phyloP scores from a whole-genome alignment of 2,329 filamentous ascomycete genomes.

The Penicillium freii region DNA sequence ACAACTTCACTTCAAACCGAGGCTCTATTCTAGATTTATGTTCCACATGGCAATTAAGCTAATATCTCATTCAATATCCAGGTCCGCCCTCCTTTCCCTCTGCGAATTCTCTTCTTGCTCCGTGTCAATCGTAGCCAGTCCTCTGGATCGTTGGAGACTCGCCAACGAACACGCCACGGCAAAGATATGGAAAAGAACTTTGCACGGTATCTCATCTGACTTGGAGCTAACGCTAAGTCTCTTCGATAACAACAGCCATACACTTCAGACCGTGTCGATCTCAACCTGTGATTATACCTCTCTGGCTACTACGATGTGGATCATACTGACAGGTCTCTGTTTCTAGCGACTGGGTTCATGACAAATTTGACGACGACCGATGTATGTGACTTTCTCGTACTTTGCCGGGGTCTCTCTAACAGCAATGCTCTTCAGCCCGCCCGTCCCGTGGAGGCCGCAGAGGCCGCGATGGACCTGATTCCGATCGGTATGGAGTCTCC shows the following conservation, averaged over 20 bases:
- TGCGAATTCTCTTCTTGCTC: slow-evolving; percentile 39
- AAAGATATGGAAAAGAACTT: slow-evolving; percentile 34
- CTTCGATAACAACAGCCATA: slow-evolving; percentile 44
- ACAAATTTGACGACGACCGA: slow-evolving; percentile 77
- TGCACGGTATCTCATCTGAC: slow-evolving; percentile 38
- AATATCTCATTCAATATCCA: slow-evolving; percentile 20
- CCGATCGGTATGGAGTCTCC: slow-evolving; percentile 33
- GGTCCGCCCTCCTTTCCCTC: slow-evolving; percentile 47
- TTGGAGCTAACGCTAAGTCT: slow-evolving; percentile 46
- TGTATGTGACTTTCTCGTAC: slow-evolving; percentile 33
- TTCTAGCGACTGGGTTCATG: slow-evolving; percentile 86
- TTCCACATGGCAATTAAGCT: slow-evolving; percentile 5
- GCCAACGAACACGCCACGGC: slow-evolving; percentile 25
- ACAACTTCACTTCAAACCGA: slow-evolving; percentile 10
- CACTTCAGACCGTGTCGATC: slow-evolving; percentile 46
- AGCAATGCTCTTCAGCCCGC: slow-evolving; percentile 33
- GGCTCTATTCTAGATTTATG: slow-evolving; percentile 6
- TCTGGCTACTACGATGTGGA: background rate
- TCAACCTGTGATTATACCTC: slow-evolving; percentile 43
- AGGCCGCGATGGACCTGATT: slow-evolving; percentile 36
- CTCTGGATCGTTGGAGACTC: slow-evolving; percentile 27
- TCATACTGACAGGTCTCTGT: slow-evolving; percentile 11
- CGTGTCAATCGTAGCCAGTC: slow-evolving; percentile 32
- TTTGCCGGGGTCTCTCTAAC: slow-evolving; percentile 21
- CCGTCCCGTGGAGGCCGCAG: slow-evolving; percentile 47